Evolutionary conservation across 176 grass and related monocot genomes (phyloP), one percentile per base, ranked within the genome.

Genomic region (Paspalum notatum): DNA sequence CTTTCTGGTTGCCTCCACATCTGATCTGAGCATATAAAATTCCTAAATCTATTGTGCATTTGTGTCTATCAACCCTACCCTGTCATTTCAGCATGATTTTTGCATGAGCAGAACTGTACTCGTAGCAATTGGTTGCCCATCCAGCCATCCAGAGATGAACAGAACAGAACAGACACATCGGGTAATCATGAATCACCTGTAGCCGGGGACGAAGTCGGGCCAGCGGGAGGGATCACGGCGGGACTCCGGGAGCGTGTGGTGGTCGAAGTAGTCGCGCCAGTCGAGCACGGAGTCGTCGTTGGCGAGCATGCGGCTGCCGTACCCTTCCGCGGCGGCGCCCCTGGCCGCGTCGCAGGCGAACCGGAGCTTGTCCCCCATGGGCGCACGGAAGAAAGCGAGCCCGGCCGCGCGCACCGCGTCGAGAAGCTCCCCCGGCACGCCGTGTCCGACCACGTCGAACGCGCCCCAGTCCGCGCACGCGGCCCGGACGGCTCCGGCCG

Each of bases 211-310:
- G 54, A 95, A 95, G 72, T 93, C 86, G 18, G 96, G 96, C 96
- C 92, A 98, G 40, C 79, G 84, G 62, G 56, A 14, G 20, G 92
- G 90, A 79, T 98, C 68, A 39, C 96, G 87, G 26, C 96, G 85
- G 52, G 88, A 84, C 66, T 91, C 90, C 7, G 92, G 96, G 42
- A 98, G 85, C 3, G 90, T 89, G 87, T 98, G 96, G 72, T 98
- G 92, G 66, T 98, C 92, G 64, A 98, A 95, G 77, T 93, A 98
- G 79, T 98, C 92, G 61, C 92, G 91, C 96, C 92, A 98, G 74
- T 98, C 96, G 57, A 95, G 90, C 71, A 95, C 90, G 8, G 91
- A 86, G 39, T 93, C 92, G 43, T 98, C 96, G 63, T 87, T 98
- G 12, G 90, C 75, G 43, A 98, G 90, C 96, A 98, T 98, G 12